These are phyloP conservation scores for Blastomyces silverae DNA, from an alignment of 2,329 filamentous ascomycete genomes.

Conservation along the genomic window DNA sequence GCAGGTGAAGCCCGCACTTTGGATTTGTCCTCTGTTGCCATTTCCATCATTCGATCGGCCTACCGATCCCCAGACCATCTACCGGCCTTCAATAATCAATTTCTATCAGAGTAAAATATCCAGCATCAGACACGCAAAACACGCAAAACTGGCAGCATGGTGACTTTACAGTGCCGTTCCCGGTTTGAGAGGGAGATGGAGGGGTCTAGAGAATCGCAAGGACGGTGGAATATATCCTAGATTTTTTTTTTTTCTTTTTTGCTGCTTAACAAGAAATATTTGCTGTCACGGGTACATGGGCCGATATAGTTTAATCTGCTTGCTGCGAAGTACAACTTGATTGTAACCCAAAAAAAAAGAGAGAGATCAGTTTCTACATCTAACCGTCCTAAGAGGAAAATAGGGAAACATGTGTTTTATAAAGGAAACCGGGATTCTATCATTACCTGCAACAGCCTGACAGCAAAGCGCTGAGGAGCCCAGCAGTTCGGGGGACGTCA, in stretches of 20 bases:
- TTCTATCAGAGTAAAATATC: neutral
- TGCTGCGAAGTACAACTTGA: neutral
- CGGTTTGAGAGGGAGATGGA: neutral
- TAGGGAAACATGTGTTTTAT: too few species aligned
- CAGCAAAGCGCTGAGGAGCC: neutral
- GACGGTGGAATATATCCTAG: neutral
- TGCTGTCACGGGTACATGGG: neutral
- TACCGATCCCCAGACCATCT: constrained; percentile 9
- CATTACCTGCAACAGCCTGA: constrained; percentile 9
- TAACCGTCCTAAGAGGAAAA: neutral
- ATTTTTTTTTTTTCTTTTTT: neutral
- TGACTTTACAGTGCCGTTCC: neutral
- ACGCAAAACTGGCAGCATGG: constrained; percentile 1
- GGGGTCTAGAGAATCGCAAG: neutral
- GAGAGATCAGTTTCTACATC: neutral
- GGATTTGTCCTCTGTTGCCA: constrained; percentile 17
- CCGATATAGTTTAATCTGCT: neutral
- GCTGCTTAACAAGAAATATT: neutral
- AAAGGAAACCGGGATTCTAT: neutral
- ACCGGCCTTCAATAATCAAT: neutral
- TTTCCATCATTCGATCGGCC: constrained; percentile 15
- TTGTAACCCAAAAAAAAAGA: neutral
- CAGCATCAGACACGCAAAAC: neutral
- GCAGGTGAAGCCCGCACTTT: constrained; percentile 15
- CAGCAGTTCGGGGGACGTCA: too few species aligned